phyloP scores from a whole-genome alignment of 768 basidiomycete genomes.

The Bullera alba region DNA sequence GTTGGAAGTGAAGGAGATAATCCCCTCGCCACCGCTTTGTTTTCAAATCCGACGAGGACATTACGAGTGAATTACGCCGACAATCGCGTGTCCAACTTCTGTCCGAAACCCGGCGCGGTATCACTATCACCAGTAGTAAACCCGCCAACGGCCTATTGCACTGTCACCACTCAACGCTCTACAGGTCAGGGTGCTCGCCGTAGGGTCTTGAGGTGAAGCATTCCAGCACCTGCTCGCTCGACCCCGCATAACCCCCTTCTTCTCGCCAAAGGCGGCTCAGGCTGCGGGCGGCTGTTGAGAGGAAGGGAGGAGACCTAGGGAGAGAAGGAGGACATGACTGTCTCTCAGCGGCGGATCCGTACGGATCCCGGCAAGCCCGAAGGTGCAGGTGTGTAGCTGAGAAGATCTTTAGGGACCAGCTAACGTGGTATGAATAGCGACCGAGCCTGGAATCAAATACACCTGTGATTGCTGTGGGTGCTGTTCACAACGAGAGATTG shows the following conservation, averaged over 20 bases:
- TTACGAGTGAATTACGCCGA: neutral
- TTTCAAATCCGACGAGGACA: neutral
- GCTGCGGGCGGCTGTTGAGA: too few species aligned
- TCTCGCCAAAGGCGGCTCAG: too few species aligned
- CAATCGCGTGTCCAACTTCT: too few species aligned
- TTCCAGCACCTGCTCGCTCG: too few species aligned
- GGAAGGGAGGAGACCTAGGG: slow-evolving; percentile 1
- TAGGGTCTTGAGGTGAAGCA: neutral
- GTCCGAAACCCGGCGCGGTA: too few species aligned
- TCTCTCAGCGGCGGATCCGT: slow-evolving; percentile 39
- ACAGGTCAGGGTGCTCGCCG: neutral
- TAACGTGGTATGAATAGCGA: slow-evolving; percentile 15
- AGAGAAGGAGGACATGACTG: slow-evolving; percentile 27
- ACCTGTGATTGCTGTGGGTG: slow-evolving; percentile 45
- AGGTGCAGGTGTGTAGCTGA: slow-evolving; percentile 22
- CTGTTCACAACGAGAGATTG: neutral
- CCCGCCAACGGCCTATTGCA: too few species aligned
- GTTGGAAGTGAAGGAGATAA: neutral
- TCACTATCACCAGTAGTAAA: too few species aligned
- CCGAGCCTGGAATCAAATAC: slow-evolving; percentile 44
- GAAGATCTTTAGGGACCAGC: neutral
- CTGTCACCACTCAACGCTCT: neutral
- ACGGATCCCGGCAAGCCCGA: slow-evolving; percentile 30
- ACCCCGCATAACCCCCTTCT: too few species aligned
- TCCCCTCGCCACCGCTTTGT: neutral